A percentile compares a stretch with the other conserved stretches of the same genome.
These are phyloP conservation scores for Porcisia hertigi DNA, from an alignment of 208 protist species.

Conservation along the genomic window DNA sequence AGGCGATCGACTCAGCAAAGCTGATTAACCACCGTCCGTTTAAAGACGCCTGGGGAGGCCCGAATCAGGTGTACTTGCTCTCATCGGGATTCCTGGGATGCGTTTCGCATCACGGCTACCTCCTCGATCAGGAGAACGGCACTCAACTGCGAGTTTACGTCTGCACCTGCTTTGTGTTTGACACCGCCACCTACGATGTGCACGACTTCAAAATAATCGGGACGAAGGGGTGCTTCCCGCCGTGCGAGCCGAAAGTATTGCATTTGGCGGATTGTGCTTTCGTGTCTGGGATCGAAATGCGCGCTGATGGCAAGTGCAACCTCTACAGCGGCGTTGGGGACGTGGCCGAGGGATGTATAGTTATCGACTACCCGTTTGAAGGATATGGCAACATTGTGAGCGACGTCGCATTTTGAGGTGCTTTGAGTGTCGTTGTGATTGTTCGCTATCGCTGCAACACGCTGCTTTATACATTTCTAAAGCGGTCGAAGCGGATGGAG, in stretches of 20 bases:
- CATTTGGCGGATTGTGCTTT: conserved; percentile 43
- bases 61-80: conserved; percentile 50
- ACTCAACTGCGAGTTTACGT: conserved; percentile 49
- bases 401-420: conserved; percentile 40
- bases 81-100: conserved; percentile 49
- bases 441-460: neutral
- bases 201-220: conserved; percentile 58
- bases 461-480: neutral
- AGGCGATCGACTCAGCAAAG: conserved; percentile 54
- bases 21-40: conserved; percentile 58
- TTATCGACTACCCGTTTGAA: conserved; percentile 70
- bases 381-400: conserved; percentile 47
- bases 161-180: conserved; percentile 55
- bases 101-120: conserved; percentile 53
- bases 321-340: conserved; percentile 53
- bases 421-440: neutral
- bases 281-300: conserved; percentile 51
- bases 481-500: neutral
- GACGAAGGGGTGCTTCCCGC: conserved; percentile 43
- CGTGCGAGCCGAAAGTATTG: conserved; percentile 33
- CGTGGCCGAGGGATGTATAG: conserved; percentile 31
- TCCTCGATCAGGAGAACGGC: conserved; percentile 35
- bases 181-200: conserved; percentile 41
- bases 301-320: conserved; percentile 43
- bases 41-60: conserved; percentile 52